Percentiles rank a stretch among this genome's conserved stretches.
These are phyloP conservation scores for Mortierella claussenii DNA, from an alignment of 192 early-diverging fungal species.

Conservation along the genomic window DNA sequence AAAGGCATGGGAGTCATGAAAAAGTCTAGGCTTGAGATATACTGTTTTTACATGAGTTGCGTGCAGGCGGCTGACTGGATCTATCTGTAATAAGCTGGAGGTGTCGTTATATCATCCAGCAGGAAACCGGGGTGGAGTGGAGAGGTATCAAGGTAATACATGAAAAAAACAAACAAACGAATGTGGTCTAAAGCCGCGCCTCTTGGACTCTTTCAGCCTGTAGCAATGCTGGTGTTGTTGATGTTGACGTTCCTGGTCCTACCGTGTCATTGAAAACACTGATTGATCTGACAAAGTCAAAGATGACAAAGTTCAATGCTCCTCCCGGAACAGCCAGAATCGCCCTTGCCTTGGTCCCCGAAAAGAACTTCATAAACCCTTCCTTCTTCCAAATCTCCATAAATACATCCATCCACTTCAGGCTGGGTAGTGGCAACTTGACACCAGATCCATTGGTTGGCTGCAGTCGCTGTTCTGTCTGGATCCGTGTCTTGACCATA, in stretches of 20 bases:
- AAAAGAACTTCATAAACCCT: constrained; percentile 47
- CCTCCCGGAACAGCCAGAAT: constrained; percentile 53
- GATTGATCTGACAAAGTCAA: constrained; percentile 53
- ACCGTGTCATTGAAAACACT: constrained; percentile 18
- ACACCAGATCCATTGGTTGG: constrained; percentile 34
- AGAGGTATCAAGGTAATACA: neutral
- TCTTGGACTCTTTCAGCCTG: neutral
- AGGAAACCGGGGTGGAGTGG: no score
- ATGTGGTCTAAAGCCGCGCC: constrained; percentile 6
- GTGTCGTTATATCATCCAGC: no score
- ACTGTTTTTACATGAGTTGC: no score
- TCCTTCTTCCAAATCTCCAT: constrained; percentile 52
- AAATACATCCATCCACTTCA: constrained; percentile 51
- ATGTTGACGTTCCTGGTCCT: neutral
- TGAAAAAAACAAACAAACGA: neutral
- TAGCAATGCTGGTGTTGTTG: neutral
- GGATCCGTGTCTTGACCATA: constrained; percentile 55
- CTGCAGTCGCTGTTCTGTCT: constrained; percentile 47
- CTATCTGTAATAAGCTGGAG: no score
- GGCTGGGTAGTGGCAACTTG: constrained; percentile 37
- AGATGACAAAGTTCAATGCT: constrained; percentile 56
- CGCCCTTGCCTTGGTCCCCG: constrained; percentile 42
- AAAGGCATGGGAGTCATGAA: no score
- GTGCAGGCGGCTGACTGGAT: no score
- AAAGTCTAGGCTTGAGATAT: no score